A percentile compares a stretch with the other conserved stretches of the same genome.
Evolutionary conservation across 768 basidiomycete species (phyloP).

Genomic region (Myochromella boudieri): DNA sequence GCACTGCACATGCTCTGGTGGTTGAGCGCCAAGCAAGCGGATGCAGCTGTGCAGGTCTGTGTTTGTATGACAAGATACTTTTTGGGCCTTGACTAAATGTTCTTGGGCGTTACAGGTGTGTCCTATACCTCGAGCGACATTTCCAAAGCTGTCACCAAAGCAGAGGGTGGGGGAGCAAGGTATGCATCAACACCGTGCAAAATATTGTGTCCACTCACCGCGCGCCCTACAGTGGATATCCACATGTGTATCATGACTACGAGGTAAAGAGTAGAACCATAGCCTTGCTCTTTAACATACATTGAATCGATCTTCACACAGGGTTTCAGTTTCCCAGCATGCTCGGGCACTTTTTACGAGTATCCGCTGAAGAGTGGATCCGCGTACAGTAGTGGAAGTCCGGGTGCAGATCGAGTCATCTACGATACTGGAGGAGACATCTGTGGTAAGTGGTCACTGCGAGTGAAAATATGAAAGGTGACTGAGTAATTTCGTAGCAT

Average conservation of each 20-base stretch:
- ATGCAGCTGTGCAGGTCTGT: conserved; percentile 23
- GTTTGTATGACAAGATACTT: not conserved
- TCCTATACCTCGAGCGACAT: conserved; percentile 19
- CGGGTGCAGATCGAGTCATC: conserved; percentile 29
- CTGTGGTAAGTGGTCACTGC: conserved; percentile 21
- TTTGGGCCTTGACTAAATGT: not conserved
- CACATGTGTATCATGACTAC: conserved; percentile 24
- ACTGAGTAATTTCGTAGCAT: conserved; percentile 19
- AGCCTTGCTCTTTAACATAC: no score
- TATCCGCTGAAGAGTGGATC: conserved; percentile 23
- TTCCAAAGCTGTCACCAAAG: conserved; percentile 18
- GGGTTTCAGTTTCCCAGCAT: conserved; percentile 25
- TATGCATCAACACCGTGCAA: conserved; percentile 10
- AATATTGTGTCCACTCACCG: no score
- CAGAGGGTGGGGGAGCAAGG: conserved; percentile 22
- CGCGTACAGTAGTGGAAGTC: conserved; percentile 24
- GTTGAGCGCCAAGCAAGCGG: conserved; percentile 19
- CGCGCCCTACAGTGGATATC: conserved; percentile 22
- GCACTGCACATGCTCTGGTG: conserved; percentile 15
- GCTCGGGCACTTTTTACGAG: conserved; percentile 25
- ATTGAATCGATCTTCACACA: no score
- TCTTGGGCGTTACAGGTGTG: not conserved
- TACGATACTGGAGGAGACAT: conserved; percentile 23
- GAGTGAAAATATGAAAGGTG: not conserved
- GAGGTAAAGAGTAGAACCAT: no score